Evolutionary conservation across 2,329 filamentous ascomycete species (phyloP).

Genomic region (Balansia obtecta): DNA sequence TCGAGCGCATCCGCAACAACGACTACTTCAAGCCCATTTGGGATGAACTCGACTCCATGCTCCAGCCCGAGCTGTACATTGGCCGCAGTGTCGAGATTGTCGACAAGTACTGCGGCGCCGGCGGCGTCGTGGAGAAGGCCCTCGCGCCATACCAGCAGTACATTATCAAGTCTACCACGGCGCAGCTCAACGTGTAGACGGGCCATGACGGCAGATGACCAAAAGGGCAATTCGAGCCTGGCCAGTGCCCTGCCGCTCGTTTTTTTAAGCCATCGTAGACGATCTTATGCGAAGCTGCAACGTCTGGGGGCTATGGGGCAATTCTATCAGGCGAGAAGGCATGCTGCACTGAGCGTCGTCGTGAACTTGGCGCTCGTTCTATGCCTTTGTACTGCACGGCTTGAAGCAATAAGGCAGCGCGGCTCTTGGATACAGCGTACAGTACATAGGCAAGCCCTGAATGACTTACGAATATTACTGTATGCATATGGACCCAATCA

Average conservation of each 20-base stretch:
- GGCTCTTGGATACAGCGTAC: no score
- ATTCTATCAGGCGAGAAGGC: no score
- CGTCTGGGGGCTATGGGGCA: no score
- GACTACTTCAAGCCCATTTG: conserved; percentile 66
- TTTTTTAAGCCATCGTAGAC: no score
- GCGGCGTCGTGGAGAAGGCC: conserved; percentile 25
- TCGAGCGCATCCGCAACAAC: conserved; percentile 60
- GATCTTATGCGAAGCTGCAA: no score
- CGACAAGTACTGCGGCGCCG: conserved; percentile 29
- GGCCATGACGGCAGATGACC: neutral
- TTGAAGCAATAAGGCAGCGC: no score
- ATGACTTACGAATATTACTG: no score
- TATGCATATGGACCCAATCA: no score
- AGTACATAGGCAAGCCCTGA: no score
- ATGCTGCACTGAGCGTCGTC: no score
- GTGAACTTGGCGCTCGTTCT: no score
- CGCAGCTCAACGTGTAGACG: conserved; percentile 5
- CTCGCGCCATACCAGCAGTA: conserved; percentile 24
- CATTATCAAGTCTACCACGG: conserved; percentile 14
- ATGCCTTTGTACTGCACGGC: no score
- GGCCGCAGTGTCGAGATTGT: conserved; percentile 34
- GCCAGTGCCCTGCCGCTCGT: neutral
- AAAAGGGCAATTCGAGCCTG: neutral
- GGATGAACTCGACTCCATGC: conserved; percentile 53
- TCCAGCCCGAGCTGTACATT: conserved; percentile 45